Evolutionary conservation across 257 asterid species (phyloP), one percentile per base, ranked within the genome.

Genomic region (Nicotiana undulata): DNA sequence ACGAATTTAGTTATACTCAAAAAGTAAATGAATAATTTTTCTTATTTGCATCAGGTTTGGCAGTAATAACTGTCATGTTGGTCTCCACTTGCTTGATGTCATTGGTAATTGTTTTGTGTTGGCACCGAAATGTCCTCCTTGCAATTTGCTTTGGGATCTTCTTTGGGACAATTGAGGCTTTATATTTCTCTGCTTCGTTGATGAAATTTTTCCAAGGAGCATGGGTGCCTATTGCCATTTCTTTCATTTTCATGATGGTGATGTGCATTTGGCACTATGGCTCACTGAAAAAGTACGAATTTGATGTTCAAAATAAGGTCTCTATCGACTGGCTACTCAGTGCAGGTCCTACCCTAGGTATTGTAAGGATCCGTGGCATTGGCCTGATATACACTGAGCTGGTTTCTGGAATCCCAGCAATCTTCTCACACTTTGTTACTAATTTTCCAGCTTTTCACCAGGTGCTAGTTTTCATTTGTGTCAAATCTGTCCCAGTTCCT

Each of bases 61-160:
- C 98, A 5, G 97, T 92, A 16, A 92, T 93, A 81, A 92, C 98
- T 1, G 98, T 93, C 49, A 93, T 93, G 98, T 92, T 93, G 59
- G 98, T 93, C 16, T 92, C 98, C 4, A 93, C 98, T 16, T 93
- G 97, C 85, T 77, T 93, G 89, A 93, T 92, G 98, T 93, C 98
- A n/a, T 91, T 93, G 5, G 91, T 93, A 18, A 92, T 93, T 44
- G 94, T 93, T 26, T 31, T 93, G 10, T 93, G 98, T 84, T 93
- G 98, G 98, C 89, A 89, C 88, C 85, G 34, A 74, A 88, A 79
- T 56, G 85, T 93, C 3, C 11, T 91, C 82, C 83, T 92, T 0
- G 97, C 98, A 2, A 24, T 91, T 15, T 76, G 86, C 81, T 93
- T 93, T 44, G 92, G 92, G 79, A 75, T 92, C 0, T 90, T 92